These are phyloP conservation scores for Diplodia corticola DNA, from an alignment of 2,329 filamentous ascomycete species.

Conservation along the genomic window DNA sequence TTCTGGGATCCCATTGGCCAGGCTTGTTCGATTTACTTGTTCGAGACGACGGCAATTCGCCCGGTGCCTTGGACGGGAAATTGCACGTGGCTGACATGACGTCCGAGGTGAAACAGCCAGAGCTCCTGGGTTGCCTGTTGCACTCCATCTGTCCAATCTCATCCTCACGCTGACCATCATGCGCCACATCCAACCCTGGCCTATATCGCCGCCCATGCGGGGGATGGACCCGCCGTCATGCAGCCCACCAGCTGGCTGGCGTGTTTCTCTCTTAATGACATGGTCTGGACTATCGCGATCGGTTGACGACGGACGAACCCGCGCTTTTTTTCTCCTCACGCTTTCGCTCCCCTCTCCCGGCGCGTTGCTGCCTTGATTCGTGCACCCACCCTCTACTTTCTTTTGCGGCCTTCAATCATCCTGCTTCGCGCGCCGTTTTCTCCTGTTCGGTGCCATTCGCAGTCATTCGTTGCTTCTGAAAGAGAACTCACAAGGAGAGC, in stretches of 20 bases:
- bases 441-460: slow-evolving; percentile 25
- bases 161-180: slow-evolving; percentile 8
- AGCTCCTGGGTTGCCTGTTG: not conserved
- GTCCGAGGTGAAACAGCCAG: slow-evolving; percentile 1
- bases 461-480: slow-evolving; percentile 13
- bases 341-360: not conserved
- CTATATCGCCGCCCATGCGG: not conserved
- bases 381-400: slow-evolving; percentile 26
- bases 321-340: slow-evolving; percentile 4
- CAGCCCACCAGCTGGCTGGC: not conserved
- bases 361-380: not conserved
- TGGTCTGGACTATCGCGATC: not conserved
- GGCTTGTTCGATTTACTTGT: not conserved
- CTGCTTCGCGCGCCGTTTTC: not conserved
- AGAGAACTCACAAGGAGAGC: not conserved
- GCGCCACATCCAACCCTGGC: slow-evolving; percentile 3
- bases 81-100: slow-evolving; percentile 18
- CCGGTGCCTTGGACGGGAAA: slow-evolving; percentile 19
- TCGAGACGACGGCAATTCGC: not conserved
- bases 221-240: slow-evolving; percentile 11
- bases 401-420: not conserved
- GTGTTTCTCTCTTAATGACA: not conserved
- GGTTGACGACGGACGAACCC: not conserved
- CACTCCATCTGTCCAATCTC: not conserved
- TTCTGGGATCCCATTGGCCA: not conserved